Evolutionary conservation across 495 filamentous ascomycete genomes (phyloP).

Genomic region (Melanomma pulvis-pyrius): DNA sequence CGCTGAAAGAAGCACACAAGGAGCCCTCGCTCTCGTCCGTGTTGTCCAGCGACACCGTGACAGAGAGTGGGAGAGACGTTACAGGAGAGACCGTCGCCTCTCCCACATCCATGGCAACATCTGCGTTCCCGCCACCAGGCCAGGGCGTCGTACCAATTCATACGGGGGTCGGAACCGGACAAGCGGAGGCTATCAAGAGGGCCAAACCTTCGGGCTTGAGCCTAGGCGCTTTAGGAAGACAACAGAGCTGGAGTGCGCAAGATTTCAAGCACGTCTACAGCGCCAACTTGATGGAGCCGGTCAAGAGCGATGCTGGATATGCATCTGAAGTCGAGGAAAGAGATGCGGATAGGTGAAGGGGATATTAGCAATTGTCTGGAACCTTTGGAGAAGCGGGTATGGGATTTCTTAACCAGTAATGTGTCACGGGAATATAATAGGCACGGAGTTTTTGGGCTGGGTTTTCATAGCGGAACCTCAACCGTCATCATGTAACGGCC

Average conservation of each 20-base stretch:
- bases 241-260: conserved; percentile 41
- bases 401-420: neutral
- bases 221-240: conserved; percentile 21
- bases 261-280: conserved; percentile 36
- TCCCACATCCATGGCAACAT: neutral
- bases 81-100: neutral
- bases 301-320: conserved; percentile 29
- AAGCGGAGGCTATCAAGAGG: conserved; percentile 30
- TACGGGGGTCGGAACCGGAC: conserved; percentile 19
- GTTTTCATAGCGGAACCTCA: neutral
- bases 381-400: no score
- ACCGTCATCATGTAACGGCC: neutral
- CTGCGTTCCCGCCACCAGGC: conserved; percentile 14
- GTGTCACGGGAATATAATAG: neutral
- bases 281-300: conserved; percentile 26
- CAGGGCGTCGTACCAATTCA: conserved; percentile 30
- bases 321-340: neutral
- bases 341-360: neutral
- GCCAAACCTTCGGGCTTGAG: conserved; percentile 24
- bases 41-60: neutral
- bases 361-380: no score
- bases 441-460: neutral
- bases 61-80: neutral
- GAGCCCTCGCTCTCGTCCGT: neutral
- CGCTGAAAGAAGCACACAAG: conserved; percentile 1